Base-by-base conservation (phyloP, 208 protist genomes). In the Leishmania tropica region DNA sequence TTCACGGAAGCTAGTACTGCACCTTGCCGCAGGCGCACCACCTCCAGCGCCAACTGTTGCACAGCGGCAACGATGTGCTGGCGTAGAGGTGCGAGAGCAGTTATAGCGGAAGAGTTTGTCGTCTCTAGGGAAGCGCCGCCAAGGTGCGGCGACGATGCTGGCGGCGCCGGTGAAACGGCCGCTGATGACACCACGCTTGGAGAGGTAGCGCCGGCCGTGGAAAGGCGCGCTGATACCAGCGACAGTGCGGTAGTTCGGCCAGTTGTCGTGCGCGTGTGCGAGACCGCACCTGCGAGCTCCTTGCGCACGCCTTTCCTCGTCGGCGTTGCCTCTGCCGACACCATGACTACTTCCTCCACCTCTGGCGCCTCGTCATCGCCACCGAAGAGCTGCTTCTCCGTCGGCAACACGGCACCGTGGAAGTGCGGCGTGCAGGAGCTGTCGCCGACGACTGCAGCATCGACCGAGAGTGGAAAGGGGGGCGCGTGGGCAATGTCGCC, bases 351-450 rank as follows among this genome's bases (percentile, higher is more conserved):
- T 42, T 68, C 77, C 81, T 85, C 81, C 60, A 85, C 60, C 48
- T 65, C 79, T n/a, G 81, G 77, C 53, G 79, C 77, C 15, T 81
- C 72, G 3, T 42, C 58, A 11, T 79, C 81, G 62, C 4, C 11
- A 37, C 45, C 10, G n/a, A 85, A 85, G 11, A 85, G 64, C 47
- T 60, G 79, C 71, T 85, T 85, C 45, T 81, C 81, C 47, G 81
- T 85, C 17, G 72, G 64, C 8, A 73, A 77, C 24, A 35, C 47
- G n/a, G 13, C 71, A 75, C 47, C 47, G 7, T 40, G n/a, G n/a
- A n/a, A 21, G 47, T 40, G 47, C 71, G 17, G 21, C 24, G 48
- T 28, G 31, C 24, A 11, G 47, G n/a, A 35, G 47, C n/a, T 17
- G 11, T 40, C 51, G 51, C 35, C 73, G 19, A n/a, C 31, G 73